Evolutionary conservation across 73 alveolate genomes (phyloP), one percentile per base, ranked within the genome.

Genomic region (Uronychia setigera): DNA sequence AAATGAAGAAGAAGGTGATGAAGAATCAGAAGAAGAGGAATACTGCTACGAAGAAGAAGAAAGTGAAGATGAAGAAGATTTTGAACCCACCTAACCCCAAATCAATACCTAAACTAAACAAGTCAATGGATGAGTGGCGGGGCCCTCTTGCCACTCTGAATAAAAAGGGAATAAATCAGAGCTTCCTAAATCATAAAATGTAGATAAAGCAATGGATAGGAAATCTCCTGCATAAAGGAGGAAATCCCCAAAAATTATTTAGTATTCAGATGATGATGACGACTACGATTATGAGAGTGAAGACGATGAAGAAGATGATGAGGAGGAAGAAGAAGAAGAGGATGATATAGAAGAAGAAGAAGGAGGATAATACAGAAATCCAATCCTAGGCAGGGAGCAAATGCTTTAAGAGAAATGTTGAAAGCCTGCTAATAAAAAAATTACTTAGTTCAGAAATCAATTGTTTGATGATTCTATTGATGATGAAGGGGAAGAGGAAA

Each of bases 331-430:
- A 46, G 67, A 46, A 19, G 19, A 46, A 11, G 67, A 46, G 67
- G 67, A 46, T 46, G 67, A 46, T 46, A 5, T 46, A 11, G 67
- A 46, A 19, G 67, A 46, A 46, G 67, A 46, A 46, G 67, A 46
- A 46, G 67, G 67, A 46, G 67, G 67, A 5, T 19, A 46, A 19
- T 19, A 11, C 67, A 46, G 67, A 46, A 19, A 5, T 11, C 67
- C 67, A 46, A 19, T 46, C n/a, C n/a, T n/a, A n/a, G n/a, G n/a
- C n/a, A n/a, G 67, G 67, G 67, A 46, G 67, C 67, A 46, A n/a
- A n/a, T n/a, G n/a, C n/a, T n/a, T n/a, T 46, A 5, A 46, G 67
- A 5, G n/a, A 46, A 46, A 5, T 11, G 19, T 19, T 46, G 67
- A 5, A 46, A 46, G 19, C n/a, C n/a, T n/a, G 67, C n/a, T 19